Evolutionary conservation across 768 basidiomycete genomes (phyloP), one percentile per base, ranked within the genome.

Genomic region (Boletus speciosus): DNA sequence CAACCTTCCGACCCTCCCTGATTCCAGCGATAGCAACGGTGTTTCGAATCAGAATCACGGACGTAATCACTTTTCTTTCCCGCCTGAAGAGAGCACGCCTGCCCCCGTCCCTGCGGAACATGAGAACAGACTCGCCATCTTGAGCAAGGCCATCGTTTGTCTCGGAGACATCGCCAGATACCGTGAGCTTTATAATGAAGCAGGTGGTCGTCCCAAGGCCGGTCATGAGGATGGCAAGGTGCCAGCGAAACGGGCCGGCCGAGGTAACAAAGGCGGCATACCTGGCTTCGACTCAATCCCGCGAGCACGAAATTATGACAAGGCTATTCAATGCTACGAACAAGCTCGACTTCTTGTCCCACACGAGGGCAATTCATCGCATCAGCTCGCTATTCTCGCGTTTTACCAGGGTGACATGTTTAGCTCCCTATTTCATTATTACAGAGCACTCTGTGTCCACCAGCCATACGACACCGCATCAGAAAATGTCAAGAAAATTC

Each of bases 121-220:
- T 47, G 80, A 81, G 52, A 77, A 76, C 55, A 81, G 85, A 52
- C 74, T 95, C n/a, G 81, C 83, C 10, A 84, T 90, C 41, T 73
- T 94, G 40, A 88, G 86, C 74, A 97, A 96, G 73, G 85, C 88
- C 8, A 75, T 99, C 50, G 85, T 98, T 19, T 96, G 90, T 68
- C 79, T 95, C 9, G 97, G 97, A 11, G 97, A 99, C 65, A 86
- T 99, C 45, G 90, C 93, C 55, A 81, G 97, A 39, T 99, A 99
- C 72, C 80, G 87, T 53, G 95, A 98, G 63, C 83, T 88, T 39
- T 97, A 96, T 63, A 89, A 85, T 63, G 91, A 93, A 58, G 71
- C 78, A 47, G 79, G 81, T 29, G 79, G 85, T 23, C 77, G 86
- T 49, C 78, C 85, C 16, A 81, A 76, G 61, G 85, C 82, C 0